phyloP scores from a whole-genome alignment of 495 filamentous ascomycete genomes.

The Aspergillus ostianus region DNA sequence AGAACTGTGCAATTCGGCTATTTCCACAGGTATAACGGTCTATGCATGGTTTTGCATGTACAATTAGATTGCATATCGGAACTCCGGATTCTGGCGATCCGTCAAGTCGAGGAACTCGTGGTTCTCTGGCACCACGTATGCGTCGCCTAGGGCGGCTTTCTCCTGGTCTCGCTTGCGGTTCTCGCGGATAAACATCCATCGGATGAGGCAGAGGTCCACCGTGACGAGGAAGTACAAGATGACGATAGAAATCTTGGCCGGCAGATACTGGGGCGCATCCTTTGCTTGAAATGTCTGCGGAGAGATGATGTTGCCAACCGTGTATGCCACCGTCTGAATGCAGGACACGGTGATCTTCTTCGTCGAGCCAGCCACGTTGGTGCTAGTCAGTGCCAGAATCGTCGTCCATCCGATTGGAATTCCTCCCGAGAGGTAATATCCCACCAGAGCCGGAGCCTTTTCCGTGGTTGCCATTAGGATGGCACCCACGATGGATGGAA shows the following conservation, averaged over 20 bases:
- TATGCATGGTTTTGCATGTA: neutral
- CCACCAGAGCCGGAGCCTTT: conserved; percentile 43
- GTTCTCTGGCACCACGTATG: conserved; percentile 55
- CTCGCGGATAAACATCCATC: conserved; percentile 48
- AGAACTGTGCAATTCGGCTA: neutral
- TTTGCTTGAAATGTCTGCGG: conserved; percentile 49
- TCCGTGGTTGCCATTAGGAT: conserved; percentile 51
- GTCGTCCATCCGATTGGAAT: conserved; percentile 49
- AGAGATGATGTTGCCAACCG: conserved; percentile 53
- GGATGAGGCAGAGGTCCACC: conserved; percentile 43
- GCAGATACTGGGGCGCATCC: conserved; percentile 54
- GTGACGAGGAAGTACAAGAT: conserved; percentile 52
- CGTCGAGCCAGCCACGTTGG: conserved; percentile 61
- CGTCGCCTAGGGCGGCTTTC: conserved; percentile 49
- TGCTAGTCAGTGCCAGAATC: conserved; percentile 47
- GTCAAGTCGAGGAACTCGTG: conserved; percentile 56
- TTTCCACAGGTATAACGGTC: neutral
- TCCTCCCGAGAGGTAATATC: conserved; percentile 51
- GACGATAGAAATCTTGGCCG: conserved; percentile 60
- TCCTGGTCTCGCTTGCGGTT: conserved; percentile 41
- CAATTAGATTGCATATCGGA: conserved; percentile 17
- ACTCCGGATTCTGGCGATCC: conserved; percentile 33
- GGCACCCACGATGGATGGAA: conserved; percentile 48
- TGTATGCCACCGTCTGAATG: conserved; percentile 58
- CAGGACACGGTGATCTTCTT: conserved; percentile 66